Evolutionary conservation across 2,329 filamentous ascomycete species (phyloP).

Genomic region (Alternaria incomplexa): DNA sequence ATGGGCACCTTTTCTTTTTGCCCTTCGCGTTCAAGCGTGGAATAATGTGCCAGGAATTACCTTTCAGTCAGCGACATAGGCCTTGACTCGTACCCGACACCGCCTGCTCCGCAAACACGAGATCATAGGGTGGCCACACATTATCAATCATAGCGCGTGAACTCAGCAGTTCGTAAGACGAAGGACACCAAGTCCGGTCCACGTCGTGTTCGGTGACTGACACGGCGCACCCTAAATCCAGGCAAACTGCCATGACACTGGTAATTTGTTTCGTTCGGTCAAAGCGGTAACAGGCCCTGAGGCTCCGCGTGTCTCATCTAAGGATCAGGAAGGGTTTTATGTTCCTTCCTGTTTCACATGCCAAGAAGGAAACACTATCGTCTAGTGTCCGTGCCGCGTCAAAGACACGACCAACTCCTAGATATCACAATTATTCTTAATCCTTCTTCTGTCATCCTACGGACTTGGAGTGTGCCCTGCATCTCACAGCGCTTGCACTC

Average conservation of each 20-base stretch:
- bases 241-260: background rate
- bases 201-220: background rate
- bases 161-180: background rate
- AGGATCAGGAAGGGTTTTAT: slow-evolving; percentile 24
- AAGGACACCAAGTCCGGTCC: background rate
- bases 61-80: background rate
- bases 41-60: background rate
- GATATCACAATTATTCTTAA: background rate
- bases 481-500: background rate
- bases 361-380: slow-evolving; percentile 27
- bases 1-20: background rate
- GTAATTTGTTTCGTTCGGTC: background rate
- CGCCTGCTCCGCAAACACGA: background rate
- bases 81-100: background rate
- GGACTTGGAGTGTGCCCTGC: slow-evolving; percentile 1
- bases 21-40: background rate
- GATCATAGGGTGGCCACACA: background rate
- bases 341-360: slow-evolving; percentile 33
- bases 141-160: background rate
- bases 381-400: background rate
- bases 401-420: background rate
- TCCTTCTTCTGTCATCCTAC: background rate
- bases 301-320: slow-evolving; percentile 30
- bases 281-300: slow-evolving; percentile 12
- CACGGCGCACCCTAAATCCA: background rate